Evolutionary conservation across 768 basidiomycete genomes (phyloP), one percentile per base, ranked within the genome.

Genomic region (Neoboletus brunneissimus): DNA sequence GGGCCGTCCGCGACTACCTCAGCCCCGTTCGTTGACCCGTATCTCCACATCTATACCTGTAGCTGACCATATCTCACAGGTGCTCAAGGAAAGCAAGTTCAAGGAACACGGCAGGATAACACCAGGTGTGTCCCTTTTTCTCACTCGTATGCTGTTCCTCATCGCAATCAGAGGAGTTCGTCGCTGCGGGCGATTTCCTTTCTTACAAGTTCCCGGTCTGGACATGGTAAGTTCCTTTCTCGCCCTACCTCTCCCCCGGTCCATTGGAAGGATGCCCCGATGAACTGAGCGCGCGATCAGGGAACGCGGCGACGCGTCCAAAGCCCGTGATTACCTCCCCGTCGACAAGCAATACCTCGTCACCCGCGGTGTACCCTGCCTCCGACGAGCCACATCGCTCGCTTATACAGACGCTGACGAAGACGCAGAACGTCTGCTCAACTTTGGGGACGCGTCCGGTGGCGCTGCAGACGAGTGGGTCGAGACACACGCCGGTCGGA

Each of bases 161-260:
- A 47, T 50, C 51, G 20, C 35, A 29, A 49, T 16, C 70, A 91
- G 96, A 99, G 84, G 97, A 98, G 74, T 98, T 97, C 67, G 93
- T 98, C 29, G 94, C 92, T 16, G 97, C 97, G 9, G 97, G 97
- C 52, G 97, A 99, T 73, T 98, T 98, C 75, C 77, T 99, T 56
- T 80, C 87, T 8, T 98, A 98, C 84, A 99, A 99, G 78, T 99
- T 99, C 74, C 92, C 93, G 12, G 94, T 97, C 25, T 99, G 97
- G 97, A 79, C 85, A 67, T 99, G 97, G 97, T 92, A 55, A 64
- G 89, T 71, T 52, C 45, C 57, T 10, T 5, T 15, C 8, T 22
- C 0, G 1, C 12, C 40, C 11, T 22, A 2, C 8, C 29, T 41
- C 22, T 16, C 8, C 5, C 4, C 16, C n/a, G 16, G 51, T 59